Base-by-base conservation (phyloP, 306 rosid genomes). In the Phaseolus lunatus region DNA sequence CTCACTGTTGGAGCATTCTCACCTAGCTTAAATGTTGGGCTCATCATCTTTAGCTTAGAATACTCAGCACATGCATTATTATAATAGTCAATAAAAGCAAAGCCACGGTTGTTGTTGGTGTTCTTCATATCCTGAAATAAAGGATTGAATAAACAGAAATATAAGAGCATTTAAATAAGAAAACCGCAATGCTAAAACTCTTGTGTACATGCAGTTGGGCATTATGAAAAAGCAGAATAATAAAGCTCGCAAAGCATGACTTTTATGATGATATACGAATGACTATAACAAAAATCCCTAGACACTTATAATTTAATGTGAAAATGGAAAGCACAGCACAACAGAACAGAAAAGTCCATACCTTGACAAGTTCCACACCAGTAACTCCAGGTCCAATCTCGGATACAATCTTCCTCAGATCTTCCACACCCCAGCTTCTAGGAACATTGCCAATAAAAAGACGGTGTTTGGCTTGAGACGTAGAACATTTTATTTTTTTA, bases 381-480 rank as follows among this genome's bases (percentile, higher is more conserved):
- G 92, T 84, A 79, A 92, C 96, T 75, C 99, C 99, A 63, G 99
- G 99, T 64, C 97, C 97, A 80, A 87, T 45, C 77, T 85, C 86
- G 65, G 81, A 78, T 80, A 95, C 91, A 77, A 88, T 86, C 85
- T 92, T 92, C 87, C 78, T 88, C 50, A 95, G 86, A 81, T 92
- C 99, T 70, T 84, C 93, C 61, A 90, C 96, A 24, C 88, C 89
- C 99, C 97, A 95, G 85, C 86, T 87, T 89, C 96, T 90, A 37
- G 97, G 99, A 89, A 95, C 80, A 81, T 95, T 95, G 65, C 97
- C 97, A 70, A 95, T 89, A 85, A 95, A 95, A 80, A 95, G 92
- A 43, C 99, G 96, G 83, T 95, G 91, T 89, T 92, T 95, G 62
- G 96, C 96, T 87, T 95, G 94, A 82, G 97, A 89, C 45, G 93